Base-by-base conservation (phyloP, 305 asterid genomes). In the Solanum hybrid region DNA sequence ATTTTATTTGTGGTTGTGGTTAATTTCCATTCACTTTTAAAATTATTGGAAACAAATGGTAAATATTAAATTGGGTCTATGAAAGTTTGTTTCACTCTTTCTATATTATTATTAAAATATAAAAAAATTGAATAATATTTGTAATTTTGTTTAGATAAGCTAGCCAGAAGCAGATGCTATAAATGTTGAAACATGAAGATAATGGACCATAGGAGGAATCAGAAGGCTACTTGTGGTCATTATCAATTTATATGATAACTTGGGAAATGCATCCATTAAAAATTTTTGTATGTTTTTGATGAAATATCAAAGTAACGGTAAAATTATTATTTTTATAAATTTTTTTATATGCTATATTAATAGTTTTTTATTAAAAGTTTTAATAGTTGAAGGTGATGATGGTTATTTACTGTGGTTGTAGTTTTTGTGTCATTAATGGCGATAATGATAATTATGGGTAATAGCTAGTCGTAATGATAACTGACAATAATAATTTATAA, bases 181-280 rank as follows among this genome's bases (percentile, higher is more conserved):
- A 84, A 84, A 84, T 84, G 87, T 84, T 3, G 87, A 84, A 84
- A 84, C 87, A 84, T 51, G 87, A 66, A 31, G 42, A 51, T 84
- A 84, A 84, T 84, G 87, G 87, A 51, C 87, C 87, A 51, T 84
- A 29, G 87, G 87, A 84, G 42, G 22, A 51, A 84, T 84, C 75
- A 51, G 87, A 84, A 84, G 87, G 87, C 75, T 84, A 84, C 87
- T 32, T 35, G 22, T 11, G 87, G 87, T 46, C 42, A 84, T 84
- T 3, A 51, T 84, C 87, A 84, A 32, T 31, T 84, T 84, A 51
- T 51, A 51, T 84, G 87, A 84, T 46, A 51, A 84, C 42, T 84
- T 84, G 37, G 87, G 75, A 84, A 84, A 51, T 60, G 12, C 29
- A 84, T 26, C 87, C 87, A 56, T 84, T 51, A 32, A 84, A 51